Percentiles rank a stretch among this genome's conserved stretches.
Evolutionary conservation across 2,329 filamentous ascomycete species (phyloP).

Genomic region (Pseudogymnoascus sp.): DNA sequence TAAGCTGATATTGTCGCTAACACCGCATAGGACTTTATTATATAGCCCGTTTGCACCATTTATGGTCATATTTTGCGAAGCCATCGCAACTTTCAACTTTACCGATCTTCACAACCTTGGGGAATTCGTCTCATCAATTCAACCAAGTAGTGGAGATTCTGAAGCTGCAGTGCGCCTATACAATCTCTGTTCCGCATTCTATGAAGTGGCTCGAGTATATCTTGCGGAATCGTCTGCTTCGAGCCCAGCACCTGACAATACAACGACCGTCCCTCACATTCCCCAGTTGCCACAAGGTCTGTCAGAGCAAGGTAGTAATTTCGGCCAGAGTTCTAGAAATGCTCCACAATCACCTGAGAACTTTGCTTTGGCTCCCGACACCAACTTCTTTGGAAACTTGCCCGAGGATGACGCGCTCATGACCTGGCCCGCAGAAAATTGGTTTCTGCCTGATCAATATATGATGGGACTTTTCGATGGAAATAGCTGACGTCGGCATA

Average conservation of each 20-base stretch:
- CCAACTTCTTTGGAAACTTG: background rate
- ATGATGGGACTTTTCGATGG: slow-evolving; percentile 40
- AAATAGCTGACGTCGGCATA: too few relatives aligned
- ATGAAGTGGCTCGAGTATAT: slow-evolving; percentile 28
- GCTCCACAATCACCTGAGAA: background rate
- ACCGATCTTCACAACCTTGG: slow-evolving; percentile 35
- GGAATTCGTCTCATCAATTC: slow-evolving; percentile 35
- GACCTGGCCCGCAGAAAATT: slow-evolving; percentile 36
- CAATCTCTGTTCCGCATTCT: slow-evolving; percentile 38
- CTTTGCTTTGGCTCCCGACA: slow-evolving; percentile 10
- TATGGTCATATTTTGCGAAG: slow-evolving; percentile 16
- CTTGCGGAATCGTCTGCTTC: slow-evolving; percentile 39
- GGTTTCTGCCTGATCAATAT: slow-evolving; percentile 41
- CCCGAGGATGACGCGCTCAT: background rate
- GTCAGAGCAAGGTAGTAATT: slow-evolving; percentile 25
- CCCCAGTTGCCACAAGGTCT: slow-evolving; percentile 17
- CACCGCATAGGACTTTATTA: slow-evolving; percentile 10
- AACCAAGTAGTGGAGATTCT: slow-evolving; percentile 24
- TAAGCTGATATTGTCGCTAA: background rate
- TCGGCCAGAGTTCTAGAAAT: slow-evolving; percentile 12
- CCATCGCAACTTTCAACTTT: slow-evolving; percentile 28
- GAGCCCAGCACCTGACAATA: slow-evolving; percentile 32
- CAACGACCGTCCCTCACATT: background rate
- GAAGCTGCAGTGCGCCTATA: slow-evolving; percentile 40
- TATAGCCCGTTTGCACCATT: slow-evolving; percentile 17